Conservation (phyloP, 2,329 filamentous ascomycete species). For the Botrytis hyacinthi region DNA sequence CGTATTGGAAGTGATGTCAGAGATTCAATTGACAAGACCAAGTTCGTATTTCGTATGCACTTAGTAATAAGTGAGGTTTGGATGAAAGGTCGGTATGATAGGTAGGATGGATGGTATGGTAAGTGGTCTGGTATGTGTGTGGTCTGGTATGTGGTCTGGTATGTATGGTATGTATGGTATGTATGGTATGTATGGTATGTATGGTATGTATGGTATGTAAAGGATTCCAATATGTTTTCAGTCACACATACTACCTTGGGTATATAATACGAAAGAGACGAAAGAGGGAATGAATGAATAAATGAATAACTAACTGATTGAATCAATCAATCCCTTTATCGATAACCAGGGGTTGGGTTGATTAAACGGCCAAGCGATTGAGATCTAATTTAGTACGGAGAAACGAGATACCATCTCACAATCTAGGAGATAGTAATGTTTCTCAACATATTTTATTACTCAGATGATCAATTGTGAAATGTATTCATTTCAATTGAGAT, state of each 20-base stretch:
- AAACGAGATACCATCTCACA: neutral
- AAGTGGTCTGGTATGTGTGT: too few relatives aligned
- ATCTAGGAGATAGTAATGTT: neutral
- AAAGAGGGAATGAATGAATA: neutral
- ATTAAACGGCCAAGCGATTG: neutral
- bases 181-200: too few relatives aligned
- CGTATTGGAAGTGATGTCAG: neutral
- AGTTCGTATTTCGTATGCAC: neutral
- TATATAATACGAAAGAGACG: neutral
- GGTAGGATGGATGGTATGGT: too few relatives aligned
- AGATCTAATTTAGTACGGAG: neutral
- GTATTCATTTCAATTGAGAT: neutral
- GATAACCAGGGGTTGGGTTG: neutral
- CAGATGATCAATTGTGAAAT: neutral
- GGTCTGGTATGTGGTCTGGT: too few relatives aligned
- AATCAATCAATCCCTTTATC: neutral
- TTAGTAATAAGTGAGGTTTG: neutral
- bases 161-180: too few relatives aligned
- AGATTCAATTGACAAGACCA: neutral
- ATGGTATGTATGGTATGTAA: neutral
- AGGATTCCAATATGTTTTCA: neutral
- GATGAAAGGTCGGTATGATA: neutral
- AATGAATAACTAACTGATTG: neutral
- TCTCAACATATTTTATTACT: neutral
- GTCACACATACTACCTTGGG: neutral